Conservation (phyloP, 1,139 yeast species). For the Kodamaea anthophila region DNA sequence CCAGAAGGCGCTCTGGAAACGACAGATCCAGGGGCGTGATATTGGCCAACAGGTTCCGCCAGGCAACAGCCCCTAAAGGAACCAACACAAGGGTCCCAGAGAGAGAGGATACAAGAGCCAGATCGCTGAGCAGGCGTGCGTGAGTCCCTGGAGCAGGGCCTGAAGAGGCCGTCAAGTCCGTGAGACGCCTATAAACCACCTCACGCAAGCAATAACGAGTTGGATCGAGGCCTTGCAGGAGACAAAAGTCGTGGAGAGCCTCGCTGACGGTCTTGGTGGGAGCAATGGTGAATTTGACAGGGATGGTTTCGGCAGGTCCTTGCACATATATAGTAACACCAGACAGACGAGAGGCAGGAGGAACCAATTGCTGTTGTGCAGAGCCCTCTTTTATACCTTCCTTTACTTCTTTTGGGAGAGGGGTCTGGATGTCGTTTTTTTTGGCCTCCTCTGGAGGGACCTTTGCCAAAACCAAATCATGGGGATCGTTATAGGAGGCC, state of each 20-base stretch:
- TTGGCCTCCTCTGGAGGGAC: constrained; percentile 25
- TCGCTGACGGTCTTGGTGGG: constrained; percentile 23
- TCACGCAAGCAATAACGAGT: constrained; percentile 18
- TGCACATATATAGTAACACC: constrained; percentile 2
- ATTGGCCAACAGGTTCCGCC: constrained; percentile 11
- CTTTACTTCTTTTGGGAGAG: constrained; percentile 44
- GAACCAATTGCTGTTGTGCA: constrained; percentile 20
- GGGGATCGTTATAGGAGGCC: constrained; percentile 55
- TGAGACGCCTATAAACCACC: constrained; percentile 5
- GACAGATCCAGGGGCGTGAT: constrained; percentile 29
- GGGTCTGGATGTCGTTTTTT: constrained; percentile 36
- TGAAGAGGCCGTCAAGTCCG: constrained; percentile 3
- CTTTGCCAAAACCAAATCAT: constrained; percentile 51
- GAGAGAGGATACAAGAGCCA: constrained; percentile 19
- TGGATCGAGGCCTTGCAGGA: constrained; percentile 23
- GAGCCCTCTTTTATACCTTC: too few relatives aligned
- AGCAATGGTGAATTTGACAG: constrained; percentile 7
- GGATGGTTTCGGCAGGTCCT: constrained; percentile 5
- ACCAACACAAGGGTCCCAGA: constrained; percentile 8
- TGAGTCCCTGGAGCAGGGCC: constrained; percentile 6
- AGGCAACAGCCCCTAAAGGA: constrained; percentile 6
- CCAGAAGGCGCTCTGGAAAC: constrained; percentile 16
- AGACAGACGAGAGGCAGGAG: constrained; percentile 7
- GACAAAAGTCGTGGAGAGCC: constrained; percentile 28
- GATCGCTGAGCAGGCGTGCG: constrained; percentile 11